Evolutionary conservation across 345 rosid genomes (phyloP).

Genomic region (Anacardium occidentale): DNA sequence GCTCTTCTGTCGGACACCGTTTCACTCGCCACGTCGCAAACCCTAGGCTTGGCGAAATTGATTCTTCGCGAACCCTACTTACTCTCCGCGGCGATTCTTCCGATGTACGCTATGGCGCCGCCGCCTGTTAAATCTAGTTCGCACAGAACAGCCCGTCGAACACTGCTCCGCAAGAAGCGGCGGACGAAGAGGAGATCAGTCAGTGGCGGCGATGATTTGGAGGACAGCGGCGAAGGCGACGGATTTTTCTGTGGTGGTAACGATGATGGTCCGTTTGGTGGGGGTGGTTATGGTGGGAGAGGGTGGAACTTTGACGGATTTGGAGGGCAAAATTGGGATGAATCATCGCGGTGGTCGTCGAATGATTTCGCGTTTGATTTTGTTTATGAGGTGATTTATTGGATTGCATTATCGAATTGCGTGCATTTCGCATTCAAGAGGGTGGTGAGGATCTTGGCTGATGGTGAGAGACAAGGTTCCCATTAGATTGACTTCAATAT

Average conservation of each 20-base stretch:
- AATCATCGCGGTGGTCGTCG: conserved; percentile 46
- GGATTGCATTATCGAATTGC: conserved; percentile 89
- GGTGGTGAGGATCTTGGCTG: conserved; percentile 49
- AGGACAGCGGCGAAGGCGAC: conserved; percentile 43
- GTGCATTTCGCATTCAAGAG: conserved; percentile 84
- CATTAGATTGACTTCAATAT: conserved; percentile 49
- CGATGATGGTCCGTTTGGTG: conserved; percentile 46
- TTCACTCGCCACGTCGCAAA: conserved; percentile 43
- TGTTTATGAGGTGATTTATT: conserved; percentile 84
- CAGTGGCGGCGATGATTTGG: conserved; percentile 43
- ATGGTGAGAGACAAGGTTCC: conserved; percentile 58
- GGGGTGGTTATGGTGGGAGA: conserved; percentile 57
- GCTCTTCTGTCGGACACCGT: conserved; percentile 47
- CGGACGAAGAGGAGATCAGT: conserved; percentile 51
- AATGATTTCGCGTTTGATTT: conserved; percentile 64
- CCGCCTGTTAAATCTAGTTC: conserved; percentile 52
- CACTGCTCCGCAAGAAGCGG: conserved; percentile 49
- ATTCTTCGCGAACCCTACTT: conserved; percentile 36
- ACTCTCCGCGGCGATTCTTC: conserved; percentile 33
- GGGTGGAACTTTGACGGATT: conserved; percentile 70
- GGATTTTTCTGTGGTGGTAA: conserved; percentile 47
- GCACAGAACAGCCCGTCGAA: conserved; percentile 41
- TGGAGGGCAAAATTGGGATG: conserved; percentile 66
- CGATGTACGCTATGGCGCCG: conserved; percentile 49
- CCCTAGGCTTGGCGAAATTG: conserved; percentile 52